Percentiles rank a stretch among this genome's conserved stretches.
These are phyloP conservation scores for Colletotrichum sp. DNA, from an alignment of 2,329 filamentous ascomycete genomes.

Conservation along the genomic window DNA sequence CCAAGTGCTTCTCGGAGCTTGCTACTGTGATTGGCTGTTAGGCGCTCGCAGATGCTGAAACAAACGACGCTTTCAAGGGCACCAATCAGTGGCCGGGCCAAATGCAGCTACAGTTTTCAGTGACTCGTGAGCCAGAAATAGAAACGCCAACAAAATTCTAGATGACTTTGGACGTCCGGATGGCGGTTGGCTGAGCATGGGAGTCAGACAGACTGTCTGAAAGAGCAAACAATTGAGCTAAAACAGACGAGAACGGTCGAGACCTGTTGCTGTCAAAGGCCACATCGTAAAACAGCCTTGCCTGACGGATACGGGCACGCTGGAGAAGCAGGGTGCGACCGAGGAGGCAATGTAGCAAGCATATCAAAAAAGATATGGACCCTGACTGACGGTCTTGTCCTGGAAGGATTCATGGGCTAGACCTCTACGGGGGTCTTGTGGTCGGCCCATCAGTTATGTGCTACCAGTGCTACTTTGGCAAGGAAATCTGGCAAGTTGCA, in stretches of 20 bases:
- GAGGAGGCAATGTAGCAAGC: background rate
- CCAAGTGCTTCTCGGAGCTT: background rate
- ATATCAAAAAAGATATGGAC: background rate
- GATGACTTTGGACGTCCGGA: background rate
- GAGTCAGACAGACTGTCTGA: background rate
- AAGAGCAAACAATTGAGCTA: background rate
- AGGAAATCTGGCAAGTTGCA: background rate
- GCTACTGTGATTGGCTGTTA: constrained; percentile 31
- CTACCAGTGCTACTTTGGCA: background rate
- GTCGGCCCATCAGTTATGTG: background rate
- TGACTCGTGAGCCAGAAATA: constrained; percentile 17
- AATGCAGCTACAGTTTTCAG: background rate
- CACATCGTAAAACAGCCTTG: background rate
- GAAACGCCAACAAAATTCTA: background rate
- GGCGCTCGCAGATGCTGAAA: constrained; percentile 40
- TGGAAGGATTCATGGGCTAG: constrained; percentile 1
- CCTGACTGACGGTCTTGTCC: background rate
- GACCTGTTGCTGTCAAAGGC: background rate
- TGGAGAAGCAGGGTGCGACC: background rate
- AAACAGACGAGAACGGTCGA: background rate
- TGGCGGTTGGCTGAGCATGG: background rate
- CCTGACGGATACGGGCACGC: background rate
- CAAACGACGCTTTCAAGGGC: constrained; percentile 30
- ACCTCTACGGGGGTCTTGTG: background rate
- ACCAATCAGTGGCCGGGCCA: constrained; percentile 7